Percentiles rank a stretch among this genome's conserved stretches.
Conservation (phyloP, 2,329 filamentous ascomycete species). For the Cryphonectria japonica region DNA sequence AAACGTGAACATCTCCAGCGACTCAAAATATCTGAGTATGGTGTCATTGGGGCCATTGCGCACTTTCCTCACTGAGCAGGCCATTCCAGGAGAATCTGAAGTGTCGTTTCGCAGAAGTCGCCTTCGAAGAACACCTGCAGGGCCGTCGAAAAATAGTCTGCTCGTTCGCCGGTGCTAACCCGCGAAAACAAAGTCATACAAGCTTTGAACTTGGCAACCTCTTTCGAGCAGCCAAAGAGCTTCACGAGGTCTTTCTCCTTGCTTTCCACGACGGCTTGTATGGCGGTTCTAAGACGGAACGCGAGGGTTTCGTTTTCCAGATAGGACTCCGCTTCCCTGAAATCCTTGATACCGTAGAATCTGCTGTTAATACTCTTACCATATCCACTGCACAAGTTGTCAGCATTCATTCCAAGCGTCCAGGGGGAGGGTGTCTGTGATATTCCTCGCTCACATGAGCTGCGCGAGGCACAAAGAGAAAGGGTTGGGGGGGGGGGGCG, state of each 20-base stretch:
- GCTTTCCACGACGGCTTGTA: constrained; percentile 9
- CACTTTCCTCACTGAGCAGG: not conserved
- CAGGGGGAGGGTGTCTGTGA: not conserved
- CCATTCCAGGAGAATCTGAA: constrained; percentile 1
- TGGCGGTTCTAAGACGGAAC: constrained; percentile 1
- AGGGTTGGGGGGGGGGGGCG: not conserved
- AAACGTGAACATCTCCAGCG: no score
- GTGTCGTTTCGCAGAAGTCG: not conserved
- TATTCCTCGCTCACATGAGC: not conserved
- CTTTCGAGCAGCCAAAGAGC: constrained; percentile 10
- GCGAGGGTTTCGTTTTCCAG: constrained; percentile 13
- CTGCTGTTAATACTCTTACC: constrained; percentile 16
- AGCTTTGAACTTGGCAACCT: not conserved
- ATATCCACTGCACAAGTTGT: constrained; percentile 2
- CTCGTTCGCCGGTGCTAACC: not conserved
- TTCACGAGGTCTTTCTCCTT: constrained; percentile 13
- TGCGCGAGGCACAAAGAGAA: not conserved
- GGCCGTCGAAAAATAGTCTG: not conserved
- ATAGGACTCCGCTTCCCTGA: constrained; percentile 20
- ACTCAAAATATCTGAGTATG: not conserved
- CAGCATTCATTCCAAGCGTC: not conserved
- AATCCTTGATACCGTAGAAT: constrained; percentile 15
- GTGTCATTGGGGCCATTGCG: no score
- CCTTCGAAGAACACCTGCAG: not conserved
- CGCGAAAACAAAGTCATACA: constrained; percentile 22